Percentiles rank a stretch among this genome's conserved stretches.
These are phyloP conservation scores for Emmonsiellopsis sp. DNA, from an alignment of 2,329 filamentous ascomycete species.

Conservation along the genomic window DNA sequence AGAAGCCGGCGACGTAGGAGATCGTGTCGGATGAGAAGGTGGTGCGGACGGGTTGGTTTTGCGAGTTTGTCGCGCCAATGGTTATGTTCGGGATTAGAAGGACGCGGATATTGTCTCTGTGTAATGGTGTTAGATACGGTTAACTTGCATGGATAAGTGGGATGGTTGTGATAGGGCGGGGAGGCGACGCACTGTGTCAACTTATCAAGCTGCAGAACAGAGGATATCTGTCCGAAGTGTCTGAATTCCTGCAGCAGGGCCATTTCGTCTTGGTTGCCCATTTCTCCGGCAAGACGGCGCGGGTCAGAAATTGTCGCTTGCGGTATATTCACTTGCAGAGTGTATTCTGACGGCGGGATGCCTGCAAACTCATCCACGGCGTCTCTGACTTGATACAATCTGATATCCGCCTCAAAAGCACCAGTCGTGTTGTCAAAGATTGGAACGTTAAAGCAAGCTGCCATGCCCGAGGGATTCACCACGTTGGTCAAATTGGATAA, in stretches of 20 bases:
- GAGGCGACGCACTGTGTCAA: conserved; percentile 17
- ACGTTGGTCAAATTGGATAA: conserved; percentile 45
- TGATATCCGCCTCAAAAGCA: conserved; percentile 65
- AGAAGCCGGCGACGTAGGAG: conserved; percentile 27
- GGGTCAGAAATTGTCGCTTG: conserved; percentile 15
- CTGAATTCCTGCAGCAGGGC: conserved; percentile 22
- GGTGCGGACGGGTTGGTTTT: conserved; percentile 12
- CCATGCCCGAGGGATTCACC: conserved; percentile 66
- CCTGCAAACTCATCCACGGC: conserved; percentile 41
- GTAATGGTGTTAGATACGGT: not conserved
- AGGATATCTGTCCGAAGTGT: conserved; percentile 22
- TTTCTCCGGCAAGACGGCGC: conserved; percentile 7
- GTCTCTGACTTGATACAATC: conserved; percentile 60
- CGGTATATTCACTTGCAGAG: conserved; percentile 18
- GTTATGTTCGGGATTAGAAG: conserved; percentile 27
- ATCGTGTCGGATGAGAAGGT: conserved; percentile 24
- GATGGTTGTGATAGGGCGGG: not conserved
- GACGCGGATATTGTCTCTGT: conserved; percentile 18
- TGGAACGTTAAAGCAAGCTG: conserved; percentile 74
- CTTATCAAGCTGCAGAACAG: conserved; percentile 17
- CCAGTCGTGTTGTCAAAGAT: conserved; percentile 55
- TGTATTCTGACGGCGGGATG: conserved; percentile 23
- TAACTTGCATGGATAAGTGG: not conserved
- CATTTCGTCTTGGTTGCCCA: conserved; percentile 5
- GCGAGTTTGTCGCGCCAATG: conserved; percentile 12